Conservation (phyloP, 169 alveolate genomes). For the Amoebophrya sp. region DNA sequence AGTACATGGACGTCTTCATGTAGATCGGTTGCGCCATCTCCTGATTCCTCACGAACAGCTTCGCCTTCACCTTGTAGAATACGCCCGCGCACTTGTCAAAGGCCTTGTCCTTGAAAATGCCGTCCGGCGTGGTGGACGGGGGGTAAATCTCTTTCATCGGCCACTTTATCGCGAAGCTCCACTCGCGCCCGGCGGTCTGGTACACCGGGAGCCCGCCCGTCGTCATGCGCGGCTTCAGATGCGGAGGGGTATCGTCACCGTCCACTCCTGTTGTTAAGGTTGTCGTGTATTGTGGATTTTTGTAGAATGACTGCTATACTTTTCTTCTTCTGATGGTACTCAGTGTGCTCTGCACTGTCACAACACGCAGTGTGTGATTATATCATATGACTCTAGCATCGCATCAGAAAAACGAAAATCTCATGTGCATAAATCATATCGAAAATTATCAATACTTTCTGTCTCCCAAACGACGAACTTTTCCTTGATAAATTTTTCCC, state of each 20-base stretch:
- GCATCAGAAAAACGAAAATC: too few species aligned
- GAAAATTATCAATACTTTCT: not conserved
- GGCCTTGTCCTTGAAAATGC: not conserved
- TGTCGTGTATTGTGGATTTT: not conserved
- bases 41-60: not conserved
- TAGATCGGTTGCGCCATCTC: not conserved
- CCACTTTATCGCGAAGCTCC: not conserved
- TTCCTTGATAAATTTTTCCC: not conserved
- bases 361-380: too few species aligned
- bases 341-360: too few species aligned
- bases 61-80: not conserved
- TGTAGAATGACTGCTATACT: too few species aligned
- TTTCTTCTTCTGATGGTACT: too few species aligned
- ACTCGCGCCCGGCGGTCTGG: not conserved
- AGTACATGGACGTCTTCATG: not conserved
- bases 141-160: not conserved
- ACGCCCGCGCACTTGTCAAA: not conserved
- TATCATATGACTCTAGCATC: too few species aligned
- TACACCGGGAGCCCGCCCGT: not conserved
- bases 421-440: too few species aligned
- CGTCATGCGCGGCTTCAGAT: not conserved
- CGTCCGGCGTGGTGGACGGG: not conserved
- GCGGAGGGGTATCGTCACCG: not conserved
- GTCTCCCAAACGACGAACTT: not conserved
- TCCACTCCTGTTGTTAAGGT: not conserved